Conservation (phyloP, 768 basidiomycete species). For the Serendipita sp. region DNA sequence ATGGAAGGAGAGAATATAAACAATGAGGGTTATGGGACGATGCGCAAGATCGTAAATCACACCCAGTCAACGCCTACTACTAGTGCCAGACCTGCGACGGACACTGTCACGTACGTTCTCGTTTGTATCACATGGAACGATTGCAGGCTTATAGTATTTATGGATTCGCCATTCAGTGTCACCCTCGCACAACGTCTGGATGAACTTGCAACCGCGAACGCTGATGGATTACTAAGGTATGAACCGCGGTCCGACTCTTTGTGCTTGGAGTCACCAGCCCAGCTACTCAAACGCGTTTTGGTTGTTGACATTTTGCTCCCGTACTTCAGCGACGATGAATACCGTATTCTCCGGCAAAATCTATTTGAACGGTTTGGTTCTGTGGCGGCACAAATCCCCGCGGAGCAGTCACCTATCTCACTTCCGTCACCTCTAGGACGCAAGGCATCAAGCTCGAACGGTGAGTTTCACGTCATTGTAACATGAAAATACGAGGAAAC, state of each 20-base stretch:
- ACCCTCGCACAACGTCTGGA: constrained; percentile 68
- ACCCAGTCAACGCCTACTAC: neutral
- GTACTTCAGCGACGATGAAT: constrained; percentile 59
- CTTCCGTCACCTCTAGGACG: constrained; percentile 2
- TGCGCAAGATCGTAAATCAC: neutral
- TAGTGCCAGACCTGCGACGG: neutral
- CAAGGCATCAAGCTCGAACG: neutral
- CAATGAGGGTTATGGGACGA: neutral
- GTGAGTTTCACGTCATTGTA: neutral
- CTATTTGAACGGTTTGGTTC: constrained; percentile 57
- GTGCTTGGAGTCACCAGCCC: neutral
- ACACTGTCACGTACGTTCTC: constrained; percentile 1
- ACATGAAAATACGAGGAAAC: neutral
- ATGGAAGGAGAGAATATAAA: neutral
- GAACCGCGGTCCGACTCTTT: constrained; percentile 15
- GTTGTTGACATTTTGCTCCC: constrained; percentile 1
- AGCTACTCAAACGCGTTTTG: neutral
- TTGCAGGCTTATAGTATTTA: neutral
- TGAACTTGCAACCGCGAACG: constrained; percentile 64
- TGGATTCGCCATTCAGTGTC: constrained; percentile 27
- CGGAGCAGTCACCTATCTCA: constrained; percentile 7
- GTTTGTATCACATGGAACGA: neutral
- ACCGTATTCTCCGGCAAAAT: constrained; percentile 67
- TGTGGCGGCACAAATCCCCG: constrained; percentile 8
- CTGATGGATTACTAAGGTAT: constrained; percentile 63